Conservation (phyloP, 768 basidiomycete genomes). For the Cytidiella melzeri region DNA sequence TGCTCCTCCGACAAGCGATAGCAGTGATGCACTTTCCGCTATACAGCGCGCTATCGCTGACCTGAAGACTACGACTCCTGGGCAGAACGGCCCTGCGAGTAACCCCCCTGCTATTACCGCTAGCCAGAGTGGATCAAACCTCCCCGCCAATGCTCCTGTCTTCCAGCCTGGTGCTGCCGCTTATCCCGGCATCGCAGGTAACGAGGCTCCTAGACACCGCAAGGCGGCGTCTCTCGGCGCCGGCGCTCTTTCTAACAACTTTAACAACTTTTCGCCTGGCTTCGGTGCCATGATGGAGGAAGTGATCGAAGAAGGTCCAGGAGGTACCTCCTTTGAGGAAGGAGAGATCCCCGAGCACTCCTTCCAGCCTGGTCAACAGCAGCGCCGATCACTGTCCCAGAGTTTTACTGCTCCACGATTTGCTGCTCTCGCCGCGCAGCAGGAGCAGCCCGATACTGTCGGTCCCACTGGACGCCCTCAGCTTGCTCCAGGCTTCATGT, state of each 20-base stretch:
- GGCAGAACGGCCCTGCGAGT: conserved; percentile 34
- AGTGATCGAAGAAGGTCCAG: conserved; percentile 51
- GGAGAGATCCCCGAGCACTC: conserved; percentile 68
- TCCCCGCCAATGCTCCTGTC: conserved; percentile 62
- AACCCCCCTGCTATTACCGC: conserved; percentile 39
- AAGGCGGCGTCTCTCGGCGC: conserved; percentile 74
- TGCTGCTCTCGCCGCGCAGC: conserved; percentile 69
- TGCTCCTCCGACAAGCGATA: conserved; percentile 46
- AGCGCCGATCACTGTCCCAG: conserved; percentile 72
- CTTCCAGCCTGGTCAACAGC: conserved; percentile 50
- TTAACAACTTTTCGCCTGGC: conserved; percentile 71
- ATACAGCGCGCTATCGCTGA: conserved; percentile 93
- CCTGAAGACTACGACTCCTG: conserved; percentile 78
- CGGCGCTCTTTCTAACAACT: conserved; percentile 49
- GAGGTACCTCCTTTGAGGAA: conserved; percentile 51
- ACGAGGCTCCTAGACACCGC: conserved; percentile 57
- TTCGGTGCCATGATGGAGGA: conserved; percentile 83
- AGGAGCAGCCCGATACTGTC: conserved; percentile 48
- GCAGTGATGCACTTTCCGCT: conserved; percentile 77
- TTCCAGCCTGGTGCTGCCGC: conserved; percentile 66
- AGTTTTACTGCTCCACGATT: conserved; percentile 88
- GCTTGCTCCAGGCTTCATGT: conserved; percentile 88
- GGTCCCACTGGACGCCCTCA: conserved; percentile 82
- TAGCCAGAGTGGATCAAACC: conserved; percentile 43
- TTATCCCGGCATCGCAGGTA: conserved; percentile 40